Percentiles rank a stretch among this genome's conserved stretches.
These are phyloP conservation scores for Pouteria glomerata DNA, from an alignment of 148 eudicot genomes.

Conservation along the genomic window DNA sequence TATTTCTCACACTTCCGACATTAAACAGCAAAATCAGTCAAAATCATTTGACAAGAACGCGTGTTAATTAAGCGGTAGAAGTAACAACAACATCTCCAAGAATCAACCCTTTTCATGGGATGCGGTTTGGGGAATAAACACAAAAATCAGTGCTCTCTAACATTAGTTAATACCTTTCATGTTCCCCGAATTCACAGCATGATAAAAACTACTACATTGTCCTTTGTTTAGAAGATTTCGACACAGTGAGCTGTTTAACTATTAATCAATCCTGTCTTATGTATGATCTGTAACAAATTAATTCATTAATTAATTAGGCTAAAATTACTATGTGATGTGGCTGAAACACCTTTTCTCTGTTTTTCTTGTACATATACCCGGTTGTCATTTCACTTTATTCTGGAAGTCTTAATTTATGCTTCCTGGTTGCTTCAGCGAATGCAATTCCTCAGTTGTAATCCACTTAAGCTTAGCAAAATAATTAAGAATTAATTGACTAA, in stretches of 20 bases:
- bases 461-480: neutral
- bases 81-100: no score
- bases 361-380: neutral
- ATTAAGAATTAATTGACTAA: no score
- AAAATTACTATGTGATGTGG: no score
- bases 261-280: neutral
- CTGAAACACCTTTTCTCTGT: conserved; percentile 5
- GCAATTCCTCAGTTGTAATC: neutral
- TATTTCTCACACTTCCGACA: no score
- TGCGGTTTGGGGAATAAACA: no score
- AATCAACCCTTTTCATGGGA: no score
- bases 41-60: no score
- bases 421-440: conserved; percentile 4
- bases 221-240: conserved; percentile 4
- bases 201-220: neutral
- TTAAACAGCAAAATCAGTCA: no score
- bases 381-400: conserved; percentile 15
- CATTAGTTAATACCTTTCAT: no score
- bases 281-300: neutral
- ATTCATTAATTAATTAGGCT: no score
- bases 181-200: neutral
- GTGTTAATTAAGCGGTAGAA: no score
- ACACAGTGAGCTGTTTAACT: conserved; percentile 10
- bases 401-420: neutral
- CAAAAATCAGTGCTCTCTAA: no score